These are phyloP conservation scores for Tremellales sp. DNA, from an alignment of 1,284 basidiomycete genomes.

Conservation along the genomic window DNA sequence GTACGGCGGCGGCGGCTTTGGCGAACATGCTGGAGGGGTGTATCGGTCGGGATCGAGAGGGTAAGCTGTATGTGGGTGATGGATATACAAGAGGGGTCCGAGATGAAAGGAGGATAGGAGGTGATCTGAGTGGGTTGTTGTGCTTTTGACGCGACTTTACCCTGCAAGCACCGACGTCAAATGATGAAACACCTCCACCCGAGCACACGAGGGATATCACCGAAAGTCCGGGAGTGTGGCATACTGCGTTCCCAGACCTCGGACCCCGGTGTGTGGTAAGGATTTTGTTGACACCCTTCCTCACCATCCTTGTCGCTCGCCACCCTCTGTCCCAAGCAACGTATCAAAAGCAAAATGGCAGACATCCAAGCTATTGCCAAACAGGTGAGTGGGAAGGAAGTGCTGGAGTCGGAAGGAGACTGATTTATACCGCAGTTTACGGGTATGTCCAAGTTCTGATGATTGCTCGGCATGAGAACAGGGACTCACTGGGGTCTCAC, in stretches of 20 bases:
- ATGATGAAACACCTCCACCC: background rate
- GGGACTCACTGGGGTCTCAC: conserved; percentile 1
- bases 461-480: conserved; percentile 30
- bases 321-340: background rate
- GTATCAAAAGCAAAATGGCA: conserved; percentile 57
- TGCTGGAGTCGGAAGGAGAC: conserved; percentile 48
- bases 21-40: background rate
- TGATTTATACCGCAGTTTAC: conserved; percentile 51
- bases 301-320: no score
- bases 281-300: no score
- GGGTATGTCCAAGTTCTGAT: conserved; percentile 25
- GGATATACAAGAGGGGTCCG: background rate
- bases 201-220: background rate
- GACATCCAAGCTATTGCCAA: conserved; percentile 60
- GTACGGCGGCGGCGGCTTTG: conserved; percentile 15
- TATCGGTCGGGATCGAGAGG: background rate
- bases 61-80: no score
- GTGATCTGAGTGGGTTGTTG: no score
- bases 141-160: background rate
- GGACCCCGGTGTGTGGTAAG: no score
- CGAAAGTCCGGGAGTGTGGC: background rate
- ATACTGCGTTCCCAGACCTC: background rate
- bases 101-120: background rate
- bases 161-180: background rate
- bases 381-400: conserved; percentile 31